Evolutionary conservation across 768 basidiomycete species (phyloP).

Genomic region (Rhizopogon vinicolor): DNA sequence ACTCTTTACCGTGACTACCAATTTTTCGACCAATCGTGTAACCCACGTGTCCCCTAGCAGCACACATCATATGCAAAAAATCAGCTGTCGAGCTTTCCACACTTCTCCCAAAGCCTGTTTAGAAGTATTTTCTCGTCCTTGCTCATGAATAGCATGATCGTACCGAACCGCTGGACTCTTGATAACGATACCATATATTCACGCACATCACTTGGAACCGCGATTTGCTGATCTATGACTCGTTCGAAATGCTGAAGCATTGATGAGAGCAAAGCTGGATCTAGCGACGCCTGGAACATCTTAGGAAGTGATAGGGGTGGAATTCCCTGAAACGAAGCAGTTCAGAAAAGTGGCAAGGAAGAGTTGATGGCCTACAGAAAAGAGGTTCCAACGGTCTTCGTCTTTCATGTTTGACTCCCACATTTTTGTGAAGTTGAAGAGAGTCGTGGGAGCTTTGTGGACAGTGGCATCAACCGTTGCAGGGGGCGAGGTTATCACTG

Average conservation of each 20-base stretch:
- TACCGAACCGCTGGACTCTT: conserved; percentile 56
- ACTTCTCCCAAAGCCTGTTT: conserved; percentile 39
- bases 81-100: conserved; percentile 18
- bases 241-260: conserved; percentile 48
- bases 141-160: conserved; percentile 61
- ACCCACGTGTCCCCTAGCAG: neutral
- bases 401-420: conserved; percentile 46
- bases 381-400: conserved; percentile 50
- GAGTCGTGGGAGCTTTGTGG: conserved; percentile 33
- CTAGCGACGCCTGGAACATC: conserved; percentile 68
- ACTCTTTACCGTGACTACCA: too few species aligned
- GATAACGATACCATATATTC: conserved; percentile 52
- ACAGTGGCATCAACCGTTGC: conserved; percentile 1
- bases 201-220: conserved; percentile 19
- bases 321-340: conserved; percentile 38
- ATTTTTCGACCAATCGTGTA: neutral
- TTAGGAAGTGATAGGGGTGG: conserved; percentile 50
- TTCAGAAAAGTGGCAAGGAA: neutral
- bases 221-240: conserved; percentile 18
- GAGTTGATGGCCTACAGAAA: conserved; percentile 43
- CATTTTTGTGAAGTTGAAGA: conserved; percentile 58
- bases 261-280: conserved; percentile 55
- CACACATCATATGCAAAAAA: neutral
- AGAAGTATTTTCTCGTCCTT: conserved; percentile 46
- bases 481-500: neutral